phyloP scores from a whole-genome alignment of 257 asterid species.

The Eustoma russellianum region DNA sequence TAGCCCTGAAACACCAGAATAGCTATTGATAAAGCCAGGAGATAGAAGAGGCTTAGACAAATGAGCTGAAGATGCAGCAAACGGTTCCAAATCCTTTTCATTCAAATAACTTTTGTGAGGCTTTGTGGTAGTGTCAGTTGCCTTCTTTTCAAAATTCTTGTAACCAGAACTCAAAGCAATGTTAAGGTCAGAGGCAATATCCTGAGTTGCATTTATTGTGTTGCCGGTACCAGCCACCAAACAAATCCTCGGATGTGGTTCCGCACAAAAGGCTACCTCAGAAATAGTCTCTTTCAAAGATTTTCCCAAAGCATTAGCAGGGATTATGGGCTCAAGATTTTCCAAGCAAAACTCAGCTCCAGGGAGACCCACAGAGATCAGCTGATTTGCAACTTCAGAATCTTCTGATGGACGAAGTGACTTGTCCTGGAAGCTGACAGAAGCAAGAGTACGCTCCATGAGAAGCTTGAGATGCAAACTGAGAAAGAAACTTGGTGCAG shows the following conservation, averaged over 20 bases:
- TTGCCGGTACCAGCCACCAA: slow-evolving; percentile 21
- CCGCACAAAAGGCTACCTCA: slow-evolving; percentile 15
- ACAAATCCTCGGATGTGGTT: slow-evolving; percentile 17
- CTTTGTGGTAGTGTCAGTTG: slow-evolving; percentile 14
- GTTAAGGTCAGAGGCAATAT: slow-evolving; percentile 15
- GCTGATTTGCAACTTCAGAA: slow-evolving; percentile 26
- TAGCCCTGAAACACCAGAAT: slow-evolving; percentile 33
- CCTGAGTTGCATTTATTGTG: slow-evolving; percentile 13
- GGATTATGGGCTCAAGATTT: slow-evolving; percentile 15
- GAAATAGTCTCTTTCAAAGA: slow-evolving; percentile 18
- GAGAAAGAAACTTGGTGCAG: slow-evolving; percentile 40
- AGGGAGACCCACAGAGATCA: slow-evolving; percentile 22
- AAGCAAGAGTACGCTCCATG: slow-evolving; percentile 28
- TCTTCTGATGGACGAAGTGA: slow-evolving; percentile 19
- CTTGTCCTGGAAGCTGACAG: slow-evolving; percentile 23
- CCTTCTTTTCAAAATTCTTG: slow-evolving; percentile 14
- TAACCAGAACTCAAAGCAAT: slow-evolving; percentile 8
- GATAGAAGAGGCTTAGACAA: slow-evolving; percentile 16
- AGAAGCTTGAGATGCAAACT: slow-evolving; percentile 34
- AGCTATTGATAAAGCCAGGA: slow-evolving; percentile 19
- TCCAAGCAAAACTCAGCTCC: slow-evolving; percentile 21
- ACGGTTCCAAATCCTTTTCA: slow-evolving; percentile 19
- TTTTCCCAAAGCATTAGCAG: slow-evolving; percentile 15
- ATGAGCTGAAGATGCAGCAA: slow-evolving; percentile 21
- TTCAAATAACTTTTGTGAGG: slow-evolving; percentile 14